Base-by-base conservation (phyloP, 805 yeast species). In the Priceomyces carsonii region DNA sequence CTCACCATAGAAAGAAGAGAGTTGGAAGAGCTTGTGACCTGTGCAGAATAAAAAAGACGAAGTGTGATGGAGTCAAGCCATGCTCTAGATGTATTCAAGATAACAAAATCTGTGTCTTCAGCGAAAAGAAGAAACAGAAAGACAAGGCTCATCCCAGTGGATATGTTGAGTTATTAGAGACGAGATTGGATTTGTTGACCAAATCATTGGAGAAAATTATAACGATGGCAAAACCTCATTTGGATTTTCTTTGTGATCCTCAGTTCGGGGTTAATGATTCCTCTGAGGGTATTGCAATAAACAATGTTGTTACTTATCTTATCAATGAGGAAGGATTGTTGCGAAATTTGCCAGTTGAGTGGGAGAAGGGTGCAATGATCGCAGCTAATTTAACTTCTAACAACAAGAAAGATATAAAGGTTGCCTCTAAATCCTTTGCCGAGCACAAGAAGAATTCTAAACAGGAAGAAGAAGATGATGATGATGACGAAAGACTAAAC, bases 1-100 rank as follows among this genome's bases (percentile, higher is more conserved):
- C 44, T 20, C 53, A 44, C 26, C 36, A 43, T 25, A 63, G 57
- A 46, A 78, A 77, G 56, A 75, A 71, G 51, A 53, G 85, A 40
- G 83, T 79, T 3, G 80, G 81, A 8, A 78, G 77, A 45, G 84
- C 84, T 5, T 79, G 85, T 44, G 83, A 79, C 49, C 70, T 75
- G 34, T 79, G 85, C 51, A 61, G 85, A 27, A 64, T 78, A 37
- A 79, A 78, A 49, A 79, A 79, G 57, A 78, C 82, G 4, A 79
- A 78, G 43, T 79, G 85, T 52, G 79, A 77, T 39, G 85, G 85
- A 14, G 68, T 69, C 32, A 75, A 75, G 43, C 84, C 85, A 1
- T 79, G 85, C 45, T 69, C 71, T 23, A 66, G 75, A 36, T 79
- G 85, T 49, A 51, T 65, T 6, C 58, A 65, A 6, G 82, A 77